These are phyloP conservation scores for Cenococcum geophilum DNA, from an alignment of 495 filamentous ascomycete genomes.

Conservation along the genomic window DNA sequence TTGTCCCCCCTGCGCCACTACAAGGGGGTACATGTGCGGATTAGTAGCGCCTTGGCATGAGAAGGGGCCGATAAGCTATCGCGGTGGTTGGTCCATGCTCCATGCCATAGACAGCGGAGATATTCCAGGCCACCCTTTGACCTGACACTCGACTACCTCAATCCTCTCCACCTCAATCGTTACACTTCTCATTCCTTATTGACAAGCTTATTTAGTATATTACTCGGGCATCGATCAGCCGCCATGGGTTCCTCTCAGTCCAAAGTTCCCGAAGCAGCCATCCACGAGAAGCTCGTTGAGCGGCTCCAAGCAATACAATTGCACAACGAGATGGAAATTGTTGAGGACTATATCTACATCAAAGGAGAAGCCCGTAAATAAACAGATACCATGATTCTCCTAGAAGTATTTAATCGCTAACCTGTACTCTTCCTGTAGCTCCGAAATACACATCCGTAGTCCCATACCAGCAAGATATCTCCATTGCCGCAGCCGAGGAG, in stretches of 20 bases:
- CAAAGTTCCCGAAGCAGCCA: conserved; percentile 30
- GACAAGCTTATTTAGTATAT: not conserved
- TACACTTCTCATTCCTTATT: not conserved
- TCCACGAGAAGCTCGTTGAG: conserved; percentile 44
- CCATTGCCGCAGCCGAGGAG: conserved; percentile 42
- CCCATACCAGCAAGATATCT: conserved; percentile 36
- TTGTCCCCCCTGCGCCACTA: too few species aligned
- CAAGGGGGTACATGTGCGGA: too few species aligned
- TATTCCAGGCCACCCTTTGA: too few species aligned
- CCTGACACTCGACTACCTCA: too few species aligned
- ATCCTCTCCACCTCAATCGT: too few species aligned
- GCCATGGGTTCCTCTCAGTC: conserved; percentile 49
- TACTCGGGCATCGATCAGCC: not conserved
- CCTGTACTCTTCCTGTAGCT: not conserved
- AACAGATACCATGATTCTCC: not conserved
- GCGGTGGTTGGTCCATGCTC: not conserved
- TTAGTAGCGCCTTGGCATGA: too few species aligned
- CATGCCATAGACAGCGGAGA: not conserved
- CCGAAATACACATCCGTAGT: conserved; percentile 5
- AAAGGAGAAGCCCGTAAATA: conserved; percentile 21
- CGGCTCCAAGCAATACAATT: conserved; percentile 40
- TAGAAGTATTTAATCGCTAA: not conserved
- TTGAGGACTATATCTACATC: conserved; percentile 48
- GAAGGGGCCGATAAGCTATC: not conserved
- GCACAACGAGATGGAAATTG: conserved; percentile 14